A percentile compares a stretch with the other conserved stretches of the same genome.
Evolutionary conservation across 306 rosid species (phyloP).

Genomic region (Abrus precatorius): DNA sequence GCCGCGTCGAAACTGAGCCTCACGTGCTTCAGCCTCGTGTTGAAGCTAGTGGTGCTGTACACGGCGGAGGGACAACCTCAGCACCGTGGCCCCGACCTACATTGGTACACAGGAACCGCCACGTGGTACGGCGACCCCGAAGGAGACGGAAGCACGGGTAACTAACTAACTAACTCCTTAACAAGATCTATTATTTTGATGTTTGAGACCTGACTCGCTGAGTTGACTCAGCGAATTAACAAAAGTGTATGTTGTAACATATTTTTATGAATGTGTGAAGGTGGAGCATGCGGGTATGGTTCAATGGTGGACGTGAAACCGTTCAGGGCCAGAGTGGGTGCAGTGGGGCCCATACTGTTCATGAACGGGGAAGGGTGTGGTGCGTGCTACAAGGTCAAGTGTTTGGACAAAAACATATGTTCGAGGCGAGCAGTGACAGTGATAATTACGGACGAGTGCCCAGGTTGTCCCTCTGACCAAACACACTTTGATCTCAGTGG

Average conservation of each 20-base stretch:
- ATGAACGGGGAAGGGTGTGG: constrained; percentile 94
- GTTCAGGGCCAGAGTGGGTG: constrained; percentile 83
- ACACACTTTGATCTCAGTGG: constrained; percentile 97
- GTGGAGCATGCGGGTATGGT: constrained; percentile 99
- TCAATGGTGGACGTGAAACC: constrained; percentile 89
- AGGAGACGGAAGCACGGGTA: constrained; percentile 96
- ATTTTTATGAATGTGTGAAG: constrained; percentile 47
- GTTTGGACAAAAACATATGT: constrained; percentile 75
- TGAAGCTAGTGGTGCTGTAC: constrained; percentile 33
- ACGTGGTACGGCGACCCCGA: constrained; percentile 97
- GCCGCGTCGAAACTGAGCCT: constrained; percentile 19
- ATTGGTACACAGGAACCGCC: constrained; percentile 86
- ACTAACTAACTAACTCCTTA: background rate
- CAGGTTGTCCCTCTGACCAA: constrained; percentile 72
- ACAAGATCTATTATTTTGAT: constrained; percentile 1
- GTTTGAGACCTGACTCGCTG: background rate
- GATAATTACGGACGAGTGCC: constrained; percentile 91
- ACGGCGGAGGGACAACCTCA: constrained; percentile 56
- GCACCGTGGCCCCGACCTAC: constrained; percentile 59
- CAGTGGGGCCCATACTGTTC: constrained; percentile 82
- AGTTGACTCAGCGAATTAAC: constrained; percentile 29
- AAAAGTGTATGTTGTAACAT: no score
- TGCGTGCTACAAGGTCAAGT: constrained; percentile 88
- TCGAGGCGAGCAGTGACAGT: constrained; percentile 86
- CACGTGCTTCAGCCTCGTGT: constrained; percentile 25